Base-by-base conservation (phyloP, 73 alveolate genomes). In the Paramecium tetraurelia region DNA sequence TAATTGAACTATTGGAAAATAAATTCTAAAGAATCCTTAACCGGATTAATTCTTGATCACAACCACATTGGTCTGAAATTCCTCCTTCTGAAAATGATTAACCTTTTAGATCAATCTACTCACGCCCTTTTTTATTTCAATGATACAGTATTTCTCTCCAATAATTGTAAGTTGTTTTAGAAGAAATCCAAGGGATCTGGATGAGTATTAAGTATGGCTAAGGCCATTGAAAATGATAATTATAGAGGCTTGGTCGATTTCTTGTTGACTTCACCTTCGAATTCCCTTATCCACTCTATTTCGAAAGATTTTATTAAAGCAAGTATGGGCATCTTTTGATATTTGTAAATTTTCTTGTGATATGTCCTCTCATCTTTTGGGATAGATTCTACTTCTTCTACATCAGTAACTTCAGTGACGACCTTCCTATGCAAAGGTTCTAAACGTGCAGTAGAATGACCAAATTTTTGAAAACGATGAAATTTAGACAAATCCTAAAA, bases 171-270 rank as follows among this genome's bases (percentile, higher is more conserved):
- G 29, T 80, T 43, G 11, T 41, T 80, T 22, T 22, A 44, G 24
- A 80, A 80, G 90, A 80, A 80, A 18, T 46, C 43, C 9, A 44
- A 22, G 7, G 90, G 70, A 44, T 80, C 90, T n/a, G 18, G 9
- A 80, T 44, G 57, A n/a, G 90, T 43, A 22, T 80, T 80, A 11
- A 41, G 43, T 40, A 80, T 80, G 6, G 46, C 90, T 80, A 80
- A 80, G 2, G 90, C 70, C n/a, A 43, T 72, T 36, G n/a, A 21
- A 38, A 63, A 63, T 1, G 44, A 3, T 14, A 72, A 72, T 72
- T 40, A 33, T 3, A 72, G 68, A 29, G 59, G 59, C 35, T 72
- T 72, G 2, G 86, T 12, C 0, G 57, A 36, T 40, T 72, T 72
- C 6, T 72, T 72, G 38, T 72, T 40, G 9, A 40, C 59, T 36